These are phyloP conservation scores for Peronospora belbahrii DNA, from an alignment of 352 stramenopile genomes.

Conservation along the genomic window DNA sequence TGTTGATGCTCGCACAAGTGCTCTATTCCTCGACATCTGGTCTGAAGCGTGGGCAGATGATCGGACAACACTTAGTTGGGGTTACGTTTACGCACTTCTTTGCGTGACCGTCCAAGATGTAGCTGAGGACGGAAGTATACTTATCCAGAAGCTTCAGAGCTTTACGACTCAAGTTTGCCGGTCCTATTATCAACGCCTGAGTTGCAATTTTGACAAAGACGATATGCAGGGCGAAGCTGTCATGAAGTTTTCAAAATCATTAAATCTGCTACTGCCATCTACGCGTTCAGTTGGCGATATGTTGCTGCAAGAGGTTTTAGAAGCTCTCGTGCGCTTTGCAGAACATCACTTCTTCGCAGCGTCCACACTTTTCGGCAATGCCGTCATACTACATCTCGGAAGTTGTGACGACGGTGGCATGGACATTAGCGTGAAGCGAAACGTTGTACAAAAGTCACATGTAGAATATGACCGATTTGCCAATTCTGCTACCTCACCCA, in stretches of 20 bases:
- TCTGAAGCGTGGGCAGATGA: slow-evolving; percentile 33
- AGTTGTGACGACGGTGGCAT: slow-evolving; percentile 11
- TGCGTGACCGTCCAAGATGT: slow-evolving; percentile 14
- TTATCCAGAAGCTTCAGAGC: slow-evolving; percentile 18
- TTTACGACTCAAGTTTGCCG: slow-evolving; percentile 17
- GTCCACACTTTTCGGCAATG: slow-evolving; percentile 26
- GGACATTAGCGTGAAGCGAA: slow-evolving; percentile 18
- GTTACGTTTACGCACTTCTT: slow-evolving; percentile 36
- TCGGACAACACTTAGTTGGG: slow-evolving; percentile 27
- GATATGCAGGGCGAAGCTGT: slow-evolving; percentile 9
- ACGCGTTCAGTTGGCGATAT: slow-evolving; percentile 2
- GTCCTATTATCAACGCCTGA: slow-evolving; percentile 19
- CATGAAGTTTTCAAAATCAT: slow-evolving; percentile 22
- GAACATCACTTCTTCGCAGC: slow-evolving; percentile 1
- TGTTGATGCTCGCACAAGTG: slow-evolving; percentile 14
- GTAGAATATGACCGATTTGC: slow-evolving; percentile 23
- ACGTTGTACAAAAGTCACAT: slow-evolving; percentile 29
- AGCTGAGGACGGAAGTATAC: slow-evolving; percentile 7
- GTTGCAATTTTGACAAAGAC: slow-evolving; percentile 3
- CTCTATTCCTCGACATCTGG: slow-evolving; percentile 43
- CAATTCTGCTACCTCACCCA: slow-evolving; percentile 2
- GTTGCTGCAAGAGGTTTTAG: slow-evolving; percentile 24
- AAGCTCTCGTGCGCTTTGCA: slow-evolving; percentile 13
- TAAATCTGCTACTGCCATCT: slow-evolving; percentile 25
- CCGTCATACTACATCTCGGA: slow-evolving; percentile 21